Base-by-base conservation (phyloP, 1,139 yeast species). In the Pichia kudriavzevii region DNA sequence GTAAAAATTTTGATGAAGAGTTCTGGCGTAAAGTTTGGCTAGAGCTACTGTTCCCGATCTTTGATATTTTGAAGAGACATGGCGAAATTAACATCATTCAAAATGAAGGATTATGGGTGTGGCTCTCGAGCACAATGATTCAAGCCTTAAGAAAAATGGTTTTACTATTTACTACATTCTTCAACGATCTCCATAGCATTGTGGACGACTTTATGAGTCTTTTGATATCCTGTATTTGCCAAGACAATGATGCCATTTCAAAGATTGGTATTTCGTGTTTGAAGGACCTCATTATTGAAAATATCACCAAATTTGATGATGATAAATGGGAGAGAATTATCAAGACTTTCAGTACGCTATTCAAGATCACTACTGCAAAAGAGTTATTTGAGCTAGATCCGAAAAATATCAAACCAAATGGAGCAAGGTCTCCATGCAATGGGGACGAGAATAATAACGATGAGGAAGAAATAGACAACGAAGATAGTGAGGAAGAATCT, bases 221-320 rank as follows among this genome's bases (percentile, higher is more conserved):
- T 39, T 61, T 93, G 37, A 78, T 78, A 4, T 79, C 91, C 7
- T 93, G 98, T 60, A 84, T 91, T 35, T 85, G 95, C 51, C 98
- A 91, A 59, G 96, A 88, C 50, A 91, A 91, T 56, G 98, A 91
- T 51, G 87, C 97, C 0, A 88, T 93, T 49, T 94, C 97, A 1
- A 71, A 94, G 50, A 87, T 88, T 47, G 98, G 98, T 15, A 75
- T 94, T 50, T 77, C 91, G 9, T 88, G 98, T 56, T 67, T 91
- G 41, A 79, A 81, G 44, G 83, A 79, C 42, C 66, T 91, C 43
- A 69, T 91, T 41, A 62, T 79, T 21, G 82, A 82, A 44, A 93
- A 91, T 56, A 74, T 79, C 43, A 53, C 60, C n/a, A 75, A 72
- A 50, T 82, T 91, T 50, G 56, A 61, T 18, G 64, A 61, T 10